phyloP scores from a whole-genome alignment of 179 eudicot genomes.

The Beta lomatogona region DNA sequence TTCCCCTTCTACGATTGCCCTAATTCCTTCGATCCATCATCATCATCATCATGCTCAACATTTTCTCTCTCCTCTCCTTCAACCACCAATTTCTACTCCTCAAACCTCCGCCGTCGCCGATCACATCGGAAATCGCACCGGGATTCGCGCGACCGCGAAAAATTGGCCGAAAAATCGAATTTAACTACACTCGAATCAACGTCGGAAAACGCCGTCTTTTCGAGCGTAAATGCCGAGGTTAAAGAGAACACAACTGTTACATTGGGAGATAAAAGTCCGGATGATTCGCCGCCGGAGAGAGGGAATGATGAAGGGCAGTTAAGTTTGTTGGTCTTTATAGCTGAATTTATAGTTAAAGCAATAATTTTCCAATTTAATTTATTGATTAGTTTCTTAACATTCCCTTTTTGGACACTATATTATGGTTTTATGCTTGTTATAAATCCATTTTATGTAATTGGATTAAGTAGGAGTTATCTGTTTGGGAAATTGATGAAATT shows the following conservation, averaged over 20 bases:
- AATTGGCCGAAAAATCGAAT: slow-evolving; percentile 18
- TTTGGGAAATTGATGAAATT: slow-evolving; percentile 24
- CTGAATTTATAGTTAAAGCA: slow-evolving; percentile 55
- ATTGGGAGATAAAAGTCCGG: not conserved
- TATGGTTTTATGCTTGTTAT: slow-evolving; percentile 47
- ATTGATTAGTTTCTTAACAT: slow-evolving; percentile 43
- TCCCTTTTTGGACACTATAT: slow-evolving; percentile 56
- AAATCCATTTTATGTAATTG: slow-evolving; percentile 48
- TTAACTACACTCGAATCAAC: slow-evolving; percentile 17
- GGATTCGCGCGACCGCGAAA: too few species aligned
- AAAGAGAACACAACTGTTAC: slow-evolving; percentile 13
- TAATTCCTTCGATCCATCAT: slow-evolving; percentile 13
- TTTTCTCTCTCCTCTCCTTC: slow-evolving; percentile 25
- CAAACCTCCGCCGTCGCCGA: slow-evolving; percentile 49
- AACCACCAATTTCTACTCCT: slow-evolving; percentile 18
- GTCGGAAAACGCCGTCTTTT: not conserved
- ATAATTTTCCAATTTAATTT: slow-evolving; percentile 56
- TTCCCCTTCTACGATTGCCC: slow-evolving; percentile 63
- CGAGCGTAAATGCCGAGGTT: not conserved
- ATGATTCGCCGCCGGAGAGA: not conserved
- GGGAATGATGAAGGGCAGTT: slow-evolving; percentile 27
- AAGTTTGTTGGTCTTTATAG: slow-evolving; percentile 37
- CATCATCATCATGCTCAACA: slow-evolving; percentile 16
- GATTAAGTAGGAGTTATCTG: slow-evolving; percentile 36
- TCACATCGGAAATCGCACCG: slow-evolving; percentile 12